phyloP scores from a whole-genome alignment of 1,139 yeast species.

The Diutina rugosa region DNA sequence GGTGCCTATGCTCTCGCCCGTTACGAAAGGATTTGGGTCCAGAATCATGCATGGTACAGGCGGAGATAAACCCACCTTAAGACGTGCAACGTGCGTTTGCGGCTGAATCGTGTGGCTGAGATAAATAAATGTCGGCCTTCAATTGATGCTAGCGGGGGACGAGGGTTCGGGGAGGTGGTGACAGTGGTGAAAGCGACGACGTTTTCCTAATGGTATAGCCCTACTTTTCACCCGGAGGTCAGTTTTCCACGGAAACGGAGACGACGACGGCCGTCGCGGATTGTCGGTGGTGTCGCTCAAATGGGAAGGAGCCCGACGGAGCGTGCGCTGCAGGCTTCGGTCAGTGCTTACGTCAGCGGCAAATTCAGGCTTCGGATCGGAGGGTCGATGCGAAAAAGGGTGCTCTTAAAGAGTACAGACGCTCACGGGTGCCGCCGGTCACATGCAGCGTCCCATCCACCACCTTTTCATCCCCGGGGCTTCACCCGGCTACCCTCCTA shows the following conservation, averaged over 20 bases:
- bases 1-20: neutral
- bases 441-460: neutral
- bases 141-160: too few species aligned
- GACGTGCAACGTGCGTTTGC: neutral
- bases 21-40: neutral
- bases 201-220: too few species aligned
- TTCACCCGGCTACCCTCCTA: too few species aligned
- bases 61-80: neutral
- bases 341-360: neutral
- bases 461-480: too few species aligned
- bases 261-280: too few species aligned
- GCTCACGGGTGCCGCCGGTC: neutral
- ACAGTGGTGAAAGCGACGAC: too few species aligned
- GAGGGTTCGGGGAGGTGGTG: too few species aligned
- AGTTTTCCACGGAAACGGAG: too few species aligned
- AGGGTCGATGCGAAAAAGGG: too few species aligned
- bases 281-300: neutral
- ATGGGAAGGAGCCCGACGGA: neutral
- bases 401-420: too few species aligned
- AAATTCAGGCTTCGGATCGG: neutral
- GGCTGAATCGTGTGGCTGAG: neutral
- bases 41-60: neutral
- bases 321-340: neutral
- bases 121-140: too few species aligned
- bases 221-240: too few species aligned